Evolutionary conservation across 1,284 basidiomycete species (phyloP), one percentile per base, ranked within the genome.

Genomic region (Thecaphora thlaspeos): DNA sequence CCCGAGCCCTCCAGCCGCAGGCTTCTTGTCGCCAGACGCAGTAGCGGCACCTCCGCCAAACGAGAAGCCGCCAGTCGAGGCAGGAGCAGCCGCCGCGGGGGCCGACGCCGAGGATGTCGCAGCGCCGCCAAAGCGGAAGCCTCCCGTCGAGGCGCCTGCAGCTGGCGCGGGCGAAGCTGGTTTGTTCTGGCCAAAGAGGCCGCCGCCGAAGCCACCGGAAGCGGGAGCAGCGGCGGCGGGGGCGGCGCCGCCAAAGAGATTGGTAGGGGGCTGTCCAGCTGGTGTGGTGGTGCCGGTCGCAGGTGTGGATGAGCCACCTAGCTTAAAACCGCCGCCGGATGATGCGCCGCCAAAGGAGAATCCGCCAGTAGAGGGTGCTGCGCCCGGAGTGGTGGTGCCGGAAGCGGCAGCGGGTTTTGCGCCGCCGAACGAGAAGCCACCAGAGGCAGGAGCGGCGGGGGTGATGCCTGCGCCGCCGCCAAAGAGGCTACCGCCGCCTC

Each of bases 21-120:
- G 45, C 42, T 47, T 40, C 15, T 23, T n/a, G 24, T 22, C 21
- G 9, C 24, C 19, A 21, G 23, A 8, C 44, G 41, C 8, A 55
- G 51, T 40, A 55, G 58, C 4, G 60, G 55, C 15, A 43, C 43
- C 55, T 42, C 62, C 48, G 39, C 68, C 68, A 21, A 70, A 70
- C 0, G 60, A 61, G 41, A 70, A 70, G 21, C 57, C 63, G 11
- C 67, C 61, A 10, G 68, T 23, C 23, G 36, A 40, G 2, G 56
- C 41, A 12, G 64, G 50, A 12, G 43, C 23, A 8, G 43, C n/a
- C n/a, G 36, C 7, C 21, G 19, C 9, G 4, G 43, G 5, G 14
- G 9, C 46, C 14, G 19, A 9, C 18, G 15, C 40, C 11, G 36
- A 3, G 10, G 37, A n/a, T 21, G 44, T 41, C 12, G 40, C 38